These are phyloP conservation scores for Ramularia endophylla DNA, from an alignment of 2,329 filamentous ascomycete species.

Conservation along the genomic window DNA sequence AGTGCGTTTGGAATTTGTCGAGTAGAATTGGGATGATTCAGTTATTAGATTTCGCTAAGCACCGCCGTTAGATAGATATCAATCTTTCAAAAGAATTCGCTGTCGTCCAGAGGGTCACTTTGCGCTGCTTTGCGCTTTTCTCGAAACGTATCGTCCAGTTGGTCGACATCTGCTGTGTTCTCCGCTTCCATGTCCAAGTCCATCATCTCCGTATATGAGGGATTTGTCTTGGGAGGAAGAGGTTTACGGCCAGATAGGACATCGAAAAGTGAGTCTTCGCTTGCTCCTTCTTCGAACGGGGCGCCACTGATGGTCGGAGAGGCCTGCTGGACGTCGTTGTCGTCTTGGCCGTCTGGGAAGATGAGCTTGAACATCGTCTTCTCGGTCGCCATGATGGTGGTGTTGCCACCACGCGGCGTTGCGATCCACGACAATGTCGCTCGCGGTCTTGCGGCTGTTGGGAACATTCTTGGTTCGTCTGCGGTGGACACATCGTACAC, in stretches of 20 bases:
- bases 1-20: too few species aligned
- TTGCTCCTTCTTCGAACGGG: conserved; percentile 31
- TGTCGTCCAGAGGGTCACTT: conserved; percentile 30
- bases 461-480: conserved; percentile 18
- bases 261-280: conserved; percentile 44
- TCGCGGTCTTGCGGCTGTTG: conserved; percentile 7
- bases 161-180: conserved; percentile 19
- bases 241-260: conserved; percentile 43
- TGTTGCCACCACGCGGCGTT: conserved; percentile 20
- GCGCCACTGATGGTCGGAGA: conserved; percentile 21
- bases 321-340: conserved; percentile 1
- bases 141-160: conserved; percentile 42
- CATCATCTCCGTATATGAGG: conserved; percentile 27
- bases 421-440: conserved; percentile 19
- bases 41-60: too few species aligned
- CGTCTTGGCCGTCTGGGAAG: conserved; percentile 34
- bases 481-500: conserved; percentile 29
- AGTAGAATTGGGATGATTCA: too few species aligned
- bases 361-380: conserved; percentile 34
- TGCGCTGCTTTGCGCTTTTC: conserved; percentile 23
- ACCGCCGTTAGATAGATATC: too few species aligned
- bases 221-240: conserved; percentile 29
- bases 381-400: conserved; percentile 33
- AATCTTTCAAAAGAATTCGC: conserved; percentile 29
- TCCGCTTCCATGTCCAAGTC: conserved; percentile 27